Evolutionary conservation across 2,329 filamentous ascomycete species (phyloP).

Genomic region (Penicillium verrucosum): DNA sequence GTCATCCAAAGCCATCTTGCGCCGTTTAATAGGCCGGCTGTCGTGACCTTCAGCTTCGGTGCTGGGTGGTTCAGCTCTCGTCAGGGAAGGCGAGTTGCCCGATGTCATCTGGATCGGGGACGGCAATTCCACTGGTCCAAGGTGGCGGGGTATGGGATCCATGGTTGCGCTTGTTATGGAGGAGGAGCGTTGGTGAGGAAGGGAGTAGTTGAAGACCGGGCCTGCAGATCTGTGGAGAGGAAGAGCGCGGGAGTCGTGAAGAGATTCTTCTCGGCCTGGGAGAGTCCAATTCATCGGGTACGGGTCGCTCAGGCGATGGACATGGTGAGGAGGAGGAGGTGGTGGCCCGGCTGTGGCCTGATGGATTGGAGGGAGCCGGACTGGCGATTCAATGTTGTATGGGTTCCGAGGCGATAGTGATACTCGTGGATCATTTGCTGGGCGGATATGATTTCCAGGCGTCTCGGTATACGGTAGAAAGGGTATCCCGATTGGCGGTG

Average conservation of each 20-base stretch:
- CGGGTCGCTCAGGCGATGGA: constrained; percentile 35
- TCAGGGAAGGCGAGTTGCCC: constrained; percentile 16
- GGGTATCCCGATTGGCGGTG: constrained; percentile 20
- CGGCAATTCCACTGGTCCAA: constrained; percentile 19
- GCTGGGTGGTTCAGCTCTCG: constrained; percentile 14
- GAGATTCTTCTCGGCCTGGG: constrained; percentile 22
- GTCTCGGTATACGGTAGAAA: constrained; percentile 30
- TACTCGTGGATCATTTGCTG: constrained; percentile 24
- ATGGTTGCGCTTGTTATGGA: constrained; percentile 21
- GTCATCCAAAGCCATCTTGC: constrained; percentile 41
- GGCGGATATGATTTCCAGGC: constrained; percentile 25
- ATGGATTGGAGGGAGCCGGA: constrained; percentile 39
- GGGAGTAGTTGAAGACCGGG: constrained; percentile 27
- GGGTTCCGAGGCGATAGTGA: constrained; percentile 28
- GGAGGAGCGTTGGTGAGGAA: constrained; percentile 25
- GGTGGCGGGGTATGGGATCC: constrained; percentile 24
- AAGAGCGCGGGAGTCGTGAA: constrained; percentile 23
- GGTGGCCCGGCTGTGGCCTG: constrained; percentile 28
- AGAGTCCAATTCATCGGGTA: constrained; percentile 30
- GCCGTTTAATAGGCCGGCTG: constrained; percentile 34
- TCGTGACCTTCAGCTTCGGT: constrained; percentile 22
- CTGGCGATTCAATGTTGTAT: constrained; percentile 30
- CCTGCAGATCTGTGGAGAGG: constrained; percentile 25
- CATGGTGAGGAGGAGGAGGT: constrained; percentile 20
- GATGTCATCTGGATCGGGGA: constrained; percentile 15